Evolutionary conservation across 2,329 filamentous ascomycete genomes (phyloP), one percentile per base, ranked within the genome.

Genomic region (Macrophomina phaseolina): DNA sequence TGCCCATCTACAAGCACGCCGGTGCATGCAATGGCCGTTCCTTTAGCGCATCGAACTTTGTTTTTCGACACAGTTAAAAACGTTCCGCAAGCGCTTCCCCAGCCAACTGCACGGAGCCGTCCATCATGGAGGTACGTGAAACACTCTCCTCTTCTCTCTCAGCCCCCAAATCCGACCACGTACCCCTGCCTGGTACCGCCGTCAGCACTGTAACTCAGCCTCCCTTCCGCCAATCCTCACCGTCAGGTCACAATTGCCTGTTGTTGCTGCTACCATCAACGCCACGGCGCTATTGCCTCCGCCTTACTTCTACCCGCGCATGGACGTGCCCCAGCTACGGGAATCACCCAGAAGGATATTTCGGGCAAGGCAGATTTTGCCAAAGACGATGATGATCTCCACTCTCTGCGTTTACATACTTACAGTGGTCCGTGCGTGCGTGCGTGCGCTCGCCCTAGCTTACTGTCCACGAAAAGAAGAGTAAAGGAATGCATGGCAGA

Each of bases 201-300:
- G 52, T 40, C 32, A 38, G 52, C 52, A 23, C 52, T 11, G 28
- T 52, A 55, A 55, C 52, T 55, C 32, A 55, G 52, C 52, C 52
- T 55, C 52, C 52, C 36, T 38, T 38, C 36, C 36, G 1, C 36
- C 36, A 2, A 23, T 23, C 23, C 23, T 23, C 23, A 23, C 23
- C 23, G 23, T 23, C 36, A 38, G 11, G 36, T 38, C 4, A 38
- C 36, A 8, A 3, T 7, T 38, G 11, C 36, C 36, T 38, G 36
- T 12, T 53, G 11, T 30, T 49, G 6, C 46, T 49, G 4, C 8
- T 23, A 18, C 23, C 23, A 23, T 23, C 23, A 23, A 23, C 23
- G 23, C 23, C 23, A 23, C 23, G 23, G 23, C 23, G 23, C 23
- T 23, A 23, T 23, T 23, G 23, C 23, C 23, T 23, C 46, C 23